These are phyloP conservation scores for Aureobasidium uvarum DNA, from an alignment of 2,329 filamentous ascomycete genomes.

Conservation along the genomic window DNA sequence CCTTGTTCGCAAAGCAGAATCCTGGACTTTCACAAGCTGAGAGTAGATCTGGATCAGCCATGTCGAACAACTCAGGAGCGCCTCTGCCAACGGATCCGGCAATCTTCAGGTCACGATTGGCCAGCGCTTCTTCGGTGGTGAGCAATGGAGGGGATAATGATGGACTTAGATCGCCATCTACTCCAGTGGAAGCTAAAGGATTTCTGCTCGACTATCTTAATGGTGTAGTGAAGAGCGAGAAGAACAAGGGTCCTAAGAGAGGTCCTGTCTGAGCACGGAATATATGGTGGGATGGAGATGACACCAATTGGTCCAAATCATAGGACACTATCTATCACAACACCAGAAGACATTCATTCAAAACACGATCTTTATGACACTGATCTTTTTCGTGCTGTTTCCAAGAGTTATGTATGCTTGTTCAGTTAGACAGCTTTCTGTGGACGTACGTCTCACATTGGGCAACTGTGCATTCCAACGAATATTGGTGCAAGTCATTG, in stretches of 20 bases:
- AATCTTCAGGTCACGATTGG: constrained; percentile 30
- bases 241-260: constrained; percentile 26
- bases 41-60: constrained; percentile 14
- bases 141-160: constrained; percentile 29
- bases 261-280: not conserved
- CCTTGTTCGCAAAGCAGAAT: constrained; percentile 27
- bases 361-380: not conserved
- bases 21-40: constrained; percentile 23
- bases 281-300: not conserved
- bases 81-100: constrained; percentile 17
- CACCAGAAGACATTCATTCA: not conserved
- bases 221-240: constrained; percentile 35
- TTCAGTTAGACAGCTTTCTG: too few relatives aligned
- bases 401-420: not conserved
- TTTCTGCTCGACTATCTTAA: constrained; percentile 41
- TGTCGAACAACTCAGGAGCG: constrained; percentile 9
- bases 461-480: too few relatives aligned
- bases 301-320: not conserved
- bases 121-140: constrained; percentile 31
- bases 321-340: not conserved
- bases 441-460: too few relatives aligned
- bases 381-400: not conserved
- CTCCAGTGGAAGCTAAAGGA: constrained; percentile 38
- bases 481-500: not conserved
- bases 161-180: constrained; percentile 29